phyloP scores from a whole-genome alignment of 225 moss, liverwort and hornwort genomes.

The Antitrichia curtipendula region DNA sequence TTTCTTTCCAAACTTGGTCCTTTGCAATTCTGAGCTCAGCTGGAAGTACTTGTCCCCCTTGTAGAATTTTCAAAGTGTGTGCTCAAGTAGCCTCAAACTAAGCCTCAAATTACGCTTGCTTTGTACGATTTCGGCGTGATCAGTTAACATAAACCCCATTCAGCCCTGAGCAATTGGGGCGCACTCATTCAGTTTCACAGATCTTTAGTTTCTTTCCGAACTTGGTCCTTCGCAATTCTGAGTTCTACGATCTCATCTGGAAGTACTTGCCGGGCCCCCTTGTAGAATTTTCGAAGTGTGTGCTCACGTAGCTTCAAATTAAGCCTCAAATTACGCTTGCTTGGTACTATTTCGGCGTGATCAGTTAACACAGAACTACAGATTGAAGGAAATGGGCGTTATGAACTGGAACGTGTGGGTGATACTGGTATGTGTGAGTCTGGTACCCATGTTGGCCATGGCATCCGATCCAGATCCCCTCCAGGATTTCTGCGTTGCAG shows the following conservation, averaged over 20 bases:
- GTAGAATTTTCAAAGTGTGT: background rate
- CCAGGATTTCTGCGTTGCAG: background rate
- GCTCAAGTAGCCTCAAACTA: background rate
- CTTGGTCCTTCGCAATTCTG: background rate
- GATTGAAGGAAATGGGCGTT: background rate
- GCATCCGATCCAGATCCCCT: background rate
- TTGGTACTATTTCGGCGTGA: too few relatives aligned
- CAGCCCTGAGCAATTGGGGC: too few relatives aligned
- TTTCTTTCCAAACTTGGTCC: background rate
- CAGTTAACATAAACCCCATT: too few relatives aligned
- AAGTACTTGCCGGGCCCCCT: background rate
- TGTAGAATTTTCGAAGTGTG: background rate
- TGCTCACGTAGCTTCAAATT: background rate
- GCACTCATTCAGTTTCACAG: too few relatives aligned
- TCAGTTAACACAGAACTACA: too few relatives aligned
- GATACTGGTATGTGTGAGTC: background rate
- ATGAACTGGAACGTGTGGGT: background rate
- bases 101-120: background rate
- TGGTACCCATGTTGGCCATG: background rate
- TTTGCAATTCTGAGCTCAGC: background rate
- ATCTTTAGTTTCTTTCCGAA: background rate
- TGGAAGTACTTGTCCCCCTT: background rate
- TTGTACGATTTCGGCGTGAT: background rate
- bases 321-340: background rate
- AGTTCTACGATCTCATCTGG: background rate